phyloP scores from a whole-genome alignment of 1,284 basidiomycete species.

The Phlebopus sp. region DNA sequence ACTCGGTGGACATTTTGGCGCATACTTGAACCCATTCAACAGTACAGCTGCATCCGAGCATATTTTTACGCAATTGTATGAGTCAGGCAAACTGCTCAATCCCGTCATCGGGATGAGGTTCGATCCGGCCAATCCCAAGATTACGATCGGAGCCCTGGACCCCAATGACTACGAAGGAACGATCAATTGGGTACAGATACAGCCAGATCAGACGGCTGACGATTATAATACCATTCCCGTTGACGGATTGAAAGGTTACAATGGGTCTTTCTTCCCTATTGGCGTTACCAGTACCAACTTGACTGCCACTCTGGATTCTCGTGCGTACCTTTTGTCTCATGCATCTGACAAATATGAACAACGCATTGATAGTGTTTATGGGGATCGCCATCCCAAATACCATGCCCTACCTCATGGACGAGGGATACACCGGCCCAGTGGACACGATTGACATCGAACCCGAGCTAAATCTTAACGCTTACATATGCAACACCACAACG shows the following conservation, averaged over 20 bases:
- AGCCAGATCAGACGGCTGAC: slow-evolving; percentile 14
- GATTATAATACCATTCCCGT: slow-evolving; percentile 22
- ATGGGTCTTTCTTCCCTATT: slow-evolving; percentile 25
- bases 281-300: neutral
- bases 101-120: slow-evolving; percentile 32
- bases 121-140: slow-evolving; percentile 26
- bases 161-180: slow-evolving; percentile 32
- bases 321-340: neutral
- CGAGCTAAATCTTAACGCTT: slow-evolving; percentile 10
- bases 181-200: slow-evolving; percentile 31
- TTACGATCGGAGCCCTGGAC: slow-evolving; percentile 33
- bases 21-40: slow-evolving; percentile 26
- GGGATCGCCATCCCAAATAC: slow-evolving; percentile 20
- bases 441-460: slow-evolving; percentile 6
- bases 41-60: slow-evolving; percentile 10
- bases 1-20: slow-evolving; percentile 26
- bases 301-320: too few species aligned
- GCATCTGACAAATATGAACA: too few species aligned
- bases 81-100: slow-evolving; percentile 26
- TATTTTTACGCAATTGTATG: slow-evolving; percentile 18
- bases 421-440: slow-evolving; percentile 24
- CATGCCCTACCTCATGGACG: slow-evolving; percentile 16
- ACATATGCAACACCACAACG: slow-evolving; percentile 16
- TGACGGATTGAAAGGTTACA: slow-evolving; percentile 32
- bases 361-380: slow-evolving; percentile 10